A percentile compares a stretch with the other conserved stretches of the same genome.
These are phyloP conservation scores for Allium cepa DNA, from an alignment of 106 monocot species.

Conservation along the genomic window DNA sequence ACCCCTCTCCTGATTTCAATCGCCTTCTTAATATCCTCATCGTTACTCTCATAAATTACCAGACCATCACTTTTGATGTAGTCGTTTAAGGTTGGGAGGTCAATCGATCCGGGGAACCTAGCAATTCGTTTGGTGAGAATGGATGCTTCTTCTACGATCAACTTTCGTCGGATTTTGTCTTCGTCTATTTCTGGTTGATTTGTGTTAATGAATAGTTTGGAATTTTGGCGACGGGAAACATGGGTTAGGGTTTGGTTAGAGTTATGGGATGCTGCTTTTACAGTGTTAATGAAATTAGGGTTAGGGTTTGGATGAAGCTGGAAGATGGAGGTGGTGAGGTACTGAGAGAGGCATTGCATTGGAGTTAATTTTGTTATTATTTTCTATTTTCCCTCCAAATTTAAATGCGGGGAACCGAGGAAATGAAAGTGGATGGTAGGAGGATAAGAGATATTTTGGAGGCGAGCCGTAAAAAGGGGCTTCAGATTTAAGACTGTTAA, in stretches of 20 bases:
- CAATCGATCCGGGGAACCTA: slow-evolving; percentile 78
- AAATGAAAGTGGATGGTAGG: no score
- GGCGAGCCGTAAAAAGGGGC: no score
- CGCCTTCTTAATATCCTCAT: slow-evolving; percentile 39
- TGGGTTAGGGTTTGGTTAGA: neutral
- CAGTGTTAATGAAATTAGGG: neutral
- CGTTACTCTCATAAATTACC: slow-evolving; percentile 7
- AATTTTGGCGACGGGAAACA: slow-evolving; percentile 45
- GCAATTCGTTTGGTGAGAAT: slow-evolving; percentile 30
- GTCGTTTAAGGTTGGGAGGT: slow-evolving; percentile 24
- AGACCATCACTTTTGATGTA: neutral
- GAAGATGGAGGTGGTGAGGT: slow-evolving; percentile 9
- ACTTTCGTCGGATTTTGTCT: slow-evolving; percentile 20
- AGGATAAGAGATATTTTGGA: no score
- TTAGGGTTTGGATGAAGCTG: slow-evolving; percentile 6
- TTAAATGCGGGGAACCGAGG: no score
- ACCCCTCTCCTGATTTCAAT: slow-evolving; percentile 69
- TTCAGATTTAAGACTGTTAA: no score
- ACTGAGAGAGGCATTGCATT: slow-evolving; percentile 11
- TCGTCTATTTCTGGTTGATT: slow-evolving; percentile 15
- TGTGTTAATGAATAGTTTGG: slow-evolving; percentile 14
- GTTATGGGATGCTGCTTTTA: neutral
- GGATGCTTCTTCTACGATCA: slow-evolving; percentile 45
- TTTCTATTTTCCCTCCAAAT: no score
- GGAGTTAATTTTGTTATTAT: neutral